Evolutionary conservation across 2,329 filamentous ascomycete species (phyloP).

Genomic region (Cladosporium sp.): DNA sequence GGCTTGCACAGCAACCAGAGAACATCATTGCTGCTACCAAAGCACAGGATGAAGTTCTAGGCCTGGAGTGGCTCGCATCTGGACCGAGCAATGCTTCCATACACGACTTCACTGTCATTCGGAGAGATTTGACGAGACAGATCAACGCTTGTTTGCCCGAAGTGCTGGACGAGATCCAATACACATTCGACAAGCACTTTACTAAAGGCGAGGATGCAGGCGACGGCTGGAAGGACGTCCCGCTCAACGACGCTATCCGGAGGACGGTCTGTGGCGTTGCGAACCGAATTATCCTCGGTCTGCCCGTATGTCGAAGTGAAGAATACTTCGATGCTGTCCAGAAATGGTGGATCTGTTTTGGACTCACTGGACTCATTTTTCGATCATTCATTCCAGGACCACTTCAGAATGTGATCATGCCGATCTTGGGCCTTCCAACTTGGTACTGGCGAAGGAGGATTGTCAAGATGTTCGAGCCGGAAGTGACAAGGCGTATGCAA

Average conservation of each 20-base stretch:
- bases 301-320: slow-evolving; percentile 7
- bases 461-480: slow-evolving; percentile 5
- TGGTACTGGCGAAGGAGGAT: slow-evolving; percentile 9
- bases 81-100: slow-evolving; percentile 9
- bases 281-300: slow-evolving; percentile 6
- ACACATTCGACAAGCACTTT: slow-evolving; percentile 8
- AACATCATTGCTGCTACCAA: slow-evolving; percentile 6
- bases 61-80: slow-evolving; percentile 10
- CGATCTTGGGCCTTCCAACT: slow-evolving; percentile 6
- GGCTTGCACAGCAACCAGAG: slow-evolving; percentile 14
- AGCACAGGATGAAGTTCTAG: slow-evolving; percentile 11
- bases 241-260: not conserved
- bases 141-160: slow-evolving; percentile 10
- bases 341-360: slow-evolving; percentile 3
- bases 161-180: slow-evolving; percentile 10
- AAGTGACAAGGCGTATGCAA: not conserved
- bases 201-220: not conserved
- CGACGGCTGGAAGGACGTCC: slow-evolving; percentile 12
- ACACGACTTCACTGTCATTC: slow-evolving; percentile 16
- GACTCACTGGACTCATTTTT: slow-evolving; percentile 5
- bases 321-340: slow-evolving; percentile 1
- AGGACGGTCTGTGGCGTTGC: slow-evolving; percentile 3
- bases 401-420: slow-evolving; percentile 1
- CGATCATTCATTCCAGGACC: slow-evolving; percentile 3
- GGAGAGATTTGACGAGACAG: slow-evolving; percentile 13